These are phyloP conservation scores for Pyronema domesticum DNA, from an alignment of 495 filamentous ascomycete genomes.

Conservation along the genomic window DNA sequence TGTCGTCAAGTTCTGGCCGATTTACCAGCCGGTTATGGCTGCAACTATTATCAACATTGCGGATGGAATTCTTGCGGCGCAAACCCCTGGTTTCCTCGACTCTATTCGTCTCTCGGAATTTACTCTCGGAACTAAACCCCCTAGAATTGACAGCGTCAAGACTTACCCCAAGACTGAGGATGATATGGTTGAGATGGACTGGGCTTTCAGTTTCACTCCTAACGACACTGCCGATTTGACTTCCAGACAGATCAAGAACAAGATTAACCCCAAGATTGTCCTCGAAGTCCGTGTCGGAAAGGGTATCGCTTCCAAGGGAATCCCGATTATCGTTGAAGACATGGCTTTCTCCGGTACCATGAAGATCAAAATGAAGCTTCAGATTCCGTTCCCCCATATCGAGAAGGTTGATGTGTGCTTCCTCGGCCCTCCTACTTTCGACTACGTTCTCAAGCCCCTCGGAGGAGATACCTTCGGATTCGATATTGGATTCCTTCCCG, in stretches of 20 bases:
- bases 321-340: constrained; percentile 95
- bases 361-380: constrained; percentile 93
- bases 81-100: constrained; percentile 83
- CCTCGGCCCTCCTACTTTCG: constrained; percentile 48
- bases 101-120: constrained; percentile 83
- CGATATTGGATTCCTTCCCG: constrained; percentile 97
- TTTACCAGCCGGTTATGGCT: constrained; percentile 84
- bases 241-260: constrained; percentile 71
- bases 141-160: constrained; percentile 90
- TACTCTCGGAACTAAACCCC: constrained; percentile 82
- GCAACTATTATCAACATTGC: constrained; percentile 82
- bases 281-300: constrained; percentile 87
- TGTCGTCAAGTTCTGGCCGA: constrained; percentile 96
- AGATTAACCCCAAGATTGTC: constrained; percentile 90
- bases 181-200: constrained; percentile 94
- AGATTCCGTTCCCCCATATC: constrained; percentile 76
- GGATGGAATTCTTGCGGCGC: constrained; percentile 81
- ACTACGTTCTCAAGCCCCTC: constrained; percentile 94
- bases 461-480: constrained; percentile 91
- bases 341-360: constrained; percentile 89
- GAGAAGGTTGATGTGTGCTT: constrained; percentile 25
- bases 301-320: constrained; percentile 82
- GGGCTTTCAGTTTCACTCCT: constrained; percentile 97
- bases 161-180: constrained; percentile 93
- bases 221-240: constrained; percentile 89